Conservation (phyloP, 352 stramenopile genomes). For the Pilasporangium apinafurcum region DNA sequence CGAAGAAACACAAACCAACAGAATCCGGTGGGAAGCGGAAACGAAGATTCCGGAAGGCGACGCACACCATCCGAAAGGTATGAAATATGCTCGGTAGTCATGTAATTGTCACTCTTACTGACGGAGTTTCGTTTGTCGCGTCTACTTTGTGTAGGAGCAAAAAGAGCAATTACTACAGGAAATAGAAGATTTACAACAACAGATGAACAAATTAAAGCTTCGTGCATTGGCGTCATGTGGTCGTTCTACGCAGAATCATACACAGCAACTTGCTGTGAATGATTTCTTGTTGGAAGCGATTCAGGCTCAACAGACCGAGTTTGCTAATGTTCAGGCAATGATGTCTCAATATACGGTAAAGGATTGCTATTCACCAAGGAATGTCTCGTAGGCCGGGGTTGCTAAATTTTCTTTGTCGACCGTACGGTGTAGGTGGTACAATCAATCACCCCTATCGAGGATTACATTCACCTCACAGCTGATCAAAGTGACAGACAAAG, state of each 20-base stretch:
- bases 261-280: slow-evolving; percentile 8
- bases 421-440: slow-evolving; percentile 7
- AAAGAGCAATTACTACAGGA: slow-evolving; percentile 19
- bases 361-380: slow-evolving; percentile 4
- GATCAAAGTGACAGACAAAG: not conserved
- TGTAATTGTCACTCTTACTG: not conserved
- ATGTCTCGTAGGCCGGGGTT: too few species aligned
- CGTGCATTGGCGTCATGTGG: slow-evolving; percentile 8
- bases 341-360: slow-evolving; percentile 20
- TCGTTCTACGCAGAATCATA: not conserved
- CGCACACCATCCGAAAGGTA: slow-evolving; percentile 8
- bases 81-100: not conserved
- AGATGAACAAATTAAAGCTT: slow-evolving; percentile 28
- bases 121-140: not conserved
- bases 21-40: not conserved
- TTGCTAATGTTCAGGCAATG: slow-evolving; percentile 17
- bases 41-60: slow-evolving; percentile 10
- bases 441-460: slow-evolving; percentile 4
- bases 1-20: not conserved
- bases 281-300: slow-evolving; percentile 14
- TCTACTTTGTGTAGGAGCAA: slow-evolving; percentile 17
- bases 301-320: slow-evolving; percentile 17
- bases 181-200: slow-evolving; percentile 18
- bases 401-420: not conserved
- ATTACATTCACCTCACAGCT: not conserved